phyloP scores from a whole-genome alignment of 305 asterid species.

The Fraxinus nigra region DNA sequence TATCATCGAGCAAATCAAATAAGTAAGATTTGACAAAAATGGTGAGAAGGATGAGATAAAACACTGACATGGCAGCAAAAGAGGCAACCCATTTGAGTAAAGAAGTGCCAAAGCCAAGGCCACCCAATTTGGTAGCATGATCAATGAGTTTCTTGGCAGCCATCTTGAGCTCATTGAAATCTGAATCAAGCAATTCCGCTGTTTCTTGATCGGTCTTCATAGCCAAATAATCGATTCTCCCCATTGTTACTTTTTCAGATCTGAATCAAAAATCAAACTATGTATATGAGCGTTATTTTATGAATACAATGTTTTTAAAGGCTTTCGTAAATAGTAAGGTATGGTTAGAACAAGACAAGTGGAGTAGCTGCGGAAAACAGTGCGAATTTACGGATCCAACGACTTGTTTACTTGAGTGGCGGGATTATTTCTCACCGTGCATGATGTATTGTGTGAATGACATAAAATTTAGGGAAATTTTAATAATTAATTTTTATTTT shows the following conservation, averaged over 20 bases:
- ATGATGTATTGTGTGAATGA: neutral
- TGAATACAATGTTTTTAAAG: neutral
- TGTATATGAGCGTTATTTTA: neutral
- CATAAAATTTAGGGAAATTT: neutral
- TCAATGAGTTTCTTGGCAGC: conserved; percentile 62
- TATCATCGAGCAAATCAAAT: neutral
- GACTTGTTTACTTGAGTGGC: neutral
- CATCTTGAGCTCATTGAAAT: conserved; percentile 56
- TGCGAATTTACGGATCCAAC: conserved; percentile 36
- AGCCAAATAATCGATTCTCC: conserved; percentile 56
- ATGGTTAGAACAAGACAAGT: neutral
- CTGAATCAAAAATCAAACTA: neutral
- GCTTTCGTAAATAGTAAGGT: neutral
- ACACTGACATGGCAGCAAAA: conserved; percentile 72
- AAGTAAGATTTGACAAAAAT: neutral
- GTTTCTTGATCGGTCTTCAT: conserved; percentile 50
- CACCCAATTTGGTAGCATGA: conserved; percentile 59
- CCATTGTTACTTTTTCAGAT: conserved; percentile 39
- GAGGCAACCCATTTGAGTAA: conserved; percentile 86
- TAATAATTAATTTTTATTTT: too few species aligned
- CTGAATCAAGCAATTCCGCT: conserved; percentile 54
- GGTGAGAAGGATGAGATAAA: neutral
- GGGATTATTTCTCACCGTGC: neutral
- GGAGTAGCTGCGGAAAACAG: conserved; percentile 1
- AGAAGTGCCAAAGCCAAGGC: conserved; percentile 61